Evolutionary conservation across 495 filamentous ascomycete species (phyloP).

Genomic region (Trichoderma asperelloides): DNA sequence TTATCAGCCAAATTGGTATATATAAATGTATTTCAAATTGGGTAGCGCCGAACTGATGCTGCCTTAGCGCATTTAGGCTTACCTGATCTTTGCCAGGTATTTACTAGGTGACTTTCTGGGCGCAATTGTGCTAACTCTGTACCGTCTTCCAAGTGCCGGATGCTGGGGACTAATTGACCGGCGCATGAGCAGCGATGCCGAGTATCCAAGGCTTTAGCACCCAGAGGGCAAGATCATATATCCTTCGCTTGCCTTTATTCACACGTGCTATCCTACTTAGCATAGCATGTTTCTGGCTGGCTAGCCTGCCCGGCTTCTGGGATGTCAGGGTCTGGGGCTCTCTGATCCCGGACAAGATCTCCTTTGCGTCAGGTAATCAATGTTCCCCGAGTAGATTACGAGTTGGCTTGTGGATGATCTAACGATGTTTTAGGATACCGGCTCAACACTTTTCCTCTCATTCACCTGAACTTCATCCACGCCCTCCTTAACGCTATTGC

Average conservation of each 20-base stretch:
- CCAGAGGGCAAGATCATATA: conserved; percentile 48
- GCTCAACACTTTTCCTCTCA: conserved; percentile 83
- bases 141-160: conserved; percentile 1
- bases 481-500: conserved; percentile 69
- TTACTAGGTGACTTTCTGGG: background rate
- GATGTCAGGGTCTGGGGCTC: conserved; percentile 65
- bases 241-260: conserved; percentile 78
- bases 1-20: no score
- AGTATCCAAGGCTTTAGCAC: conserved; percentile 33
- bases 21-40: no score
- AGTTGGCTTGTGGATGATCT: conserved; percentile 10
- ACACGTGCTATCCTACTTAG: conserved; percentile 66
- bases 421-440: conserved; percentile 64
- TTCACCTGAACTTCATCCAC: conserved; percentile 76
- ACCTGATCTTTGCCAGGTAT: background rate
- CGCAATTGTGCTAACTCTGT: background rate
- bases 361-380: conserved; percentile 57
- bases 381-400: background rate
- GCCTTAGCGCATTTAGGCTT: background rate
- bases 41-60: background rate
- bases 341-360: conserved; percentile 66
- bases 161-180: background rate
- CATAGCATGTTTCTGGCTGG: conserved; percentile 59
- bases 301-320: conserved; percentile 56
- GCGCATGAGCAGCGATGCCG: conserved; percentile 22